A percentile compares a stretch with the other conserved stretches of the same genome.
Conservation (phyloP, 768 basidiomycete genomes). For the Crucibulum laeve region DNA sequence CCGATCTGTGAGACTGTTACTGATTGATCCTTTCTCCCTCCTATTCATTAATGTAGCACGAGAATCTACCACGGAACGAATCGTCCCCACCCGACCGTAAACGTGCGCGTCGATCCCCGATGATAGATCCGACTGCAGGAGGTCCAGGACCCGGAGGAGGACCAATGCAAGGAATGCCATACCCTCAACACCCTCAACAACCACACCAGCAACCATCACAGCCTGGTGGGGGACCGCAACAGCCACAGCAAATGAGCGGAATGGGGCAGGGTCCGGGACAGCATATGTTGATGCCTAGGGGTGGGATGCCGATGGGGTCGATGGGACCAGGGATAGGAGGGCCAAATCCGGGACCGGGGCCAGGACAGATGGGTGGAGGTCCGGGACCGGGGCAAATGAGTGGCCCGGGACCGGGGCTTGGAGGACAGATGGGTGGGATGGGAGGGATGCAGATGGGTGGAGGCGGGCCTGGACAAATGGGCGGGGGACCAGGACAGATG, state of each 20-base stretch:
- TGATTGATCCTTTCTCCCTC: slow-evolving; percentile 5
- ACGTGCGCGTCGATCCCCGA: slow-evolving; percentile 46
- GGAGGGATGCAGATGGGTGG: slow-evolving; percentile 17
- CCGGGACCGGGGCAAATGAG: slow-evolving; percentile 23
- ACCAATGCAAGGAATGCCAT: slow-evolving; percentile 13
- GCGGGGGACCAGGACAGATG: slow-evolving; percentile 2
- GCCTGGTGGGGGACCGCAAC: slow-evolving; percentile 15
- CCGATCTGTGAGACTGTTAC: too few relatives aligned
- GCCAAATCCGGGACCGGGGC: slow-evolving; percentile 22
- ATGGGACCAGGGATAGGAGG: slow-evolving; percentile 18
- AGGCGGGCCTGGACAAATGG: neutral
- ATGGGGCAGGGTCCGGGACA: slow-evolving; percentile 22
- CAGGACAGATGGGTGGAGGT: slow-evolving; percentile 16
- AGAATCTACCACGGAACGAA: slow-evolving; percentile 42
- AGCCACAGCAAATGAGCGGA: slow-evolving; percentile 10
- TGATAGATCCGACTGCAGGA: slow-evolving; percentile 31
- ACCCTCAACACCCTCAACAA: slow-evolving; percentile 26
- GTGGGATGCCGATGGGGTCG: slow-evolving; percentile 35
- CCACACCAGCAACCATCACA: slow-evolving; percentile 10
- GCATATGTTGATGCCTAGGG: slow-evolving; percentile 7
- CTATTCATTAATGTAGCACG: slow-evolving; percentile 40
- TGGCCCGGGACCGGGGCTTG: slow-evolving; percentile 15
- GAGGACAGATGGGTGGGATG: slow-evolving; percentile 22
- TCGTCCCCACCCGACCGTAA: slow-evolving; percentile 57
- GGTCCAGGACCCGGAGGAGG: slow-evolving; percentile 23